These are phyloP conservation scores for Paraurostyla sp. DNA, from an alignment of 73 alveolate species.

Conservation along the genomic window DNA sequence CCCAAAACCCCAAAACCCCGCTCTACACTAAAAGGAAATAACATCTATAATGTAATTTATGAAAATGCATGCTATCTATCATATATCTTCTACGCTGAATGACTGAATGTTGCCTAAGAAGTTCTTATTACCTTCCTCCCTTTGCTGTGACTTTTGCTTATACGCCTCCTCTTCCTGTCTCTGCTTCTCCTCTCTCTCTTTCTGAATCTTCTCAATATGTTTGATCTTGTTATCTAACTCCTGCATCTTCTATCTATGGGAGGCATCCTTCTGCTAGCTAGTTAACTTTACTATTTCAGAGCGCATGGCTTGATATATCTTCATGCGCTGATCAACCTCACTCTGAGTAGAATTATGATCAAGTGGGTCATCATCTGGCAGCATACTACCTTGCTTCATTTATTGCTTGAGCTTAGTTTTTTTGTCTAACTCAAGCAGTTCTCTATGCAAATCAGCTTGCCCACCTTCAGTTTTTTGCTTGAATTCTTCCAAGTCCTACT, in stretches of 20 bases:
- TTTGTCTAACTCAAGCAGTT: conserved; percentile 52
- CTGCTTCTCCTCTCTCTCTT: conserved; percentile 33
- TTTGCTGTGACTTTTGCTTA: not conserved
- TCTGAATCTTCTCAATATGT: not conserved
- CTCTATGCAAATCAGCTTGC: conserved; percentile 51
- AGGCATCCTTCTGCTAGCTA: too few relatives aligned
- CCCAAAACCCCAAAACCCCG: conserved; percentile 45
- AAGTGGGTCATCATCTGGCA: not conserved
- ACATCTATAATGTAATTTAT: not conserved
- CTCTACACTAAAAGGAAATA: not conserved
- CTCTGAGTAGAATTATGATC: not conserved
- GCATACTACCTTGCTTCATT: not conserved
- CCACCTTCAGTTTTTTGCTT: conserved; percentile 26
- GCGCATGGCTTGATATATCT: conserved; percentile 43
- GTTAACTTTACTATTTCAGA: conserved; percentile 12
- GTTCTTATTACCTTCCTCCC: conserved; percentile 25
- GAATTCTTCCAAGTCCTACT: conserved; percentile 52
- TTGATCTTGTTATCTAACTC: conserved; percentile 18
- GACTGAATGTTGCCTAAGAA: conserved; percentile 51
- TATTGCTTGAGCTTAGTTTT: conserved; percentile 1
- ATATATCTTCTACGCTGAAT: conserved; percentile 47
- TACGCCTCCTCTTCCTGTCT: conserved; percentile 28
- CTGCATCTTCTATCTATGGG: too few relatives aligned
- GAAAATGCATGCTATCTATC: too few relatives aligned
- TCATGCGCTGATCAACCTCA: conserved; percentile 41